Base-by-base conservation (phyloP, 2,329 filamentous ascomycete genomes). In the Rhynchosporium agropyri region DNA sequence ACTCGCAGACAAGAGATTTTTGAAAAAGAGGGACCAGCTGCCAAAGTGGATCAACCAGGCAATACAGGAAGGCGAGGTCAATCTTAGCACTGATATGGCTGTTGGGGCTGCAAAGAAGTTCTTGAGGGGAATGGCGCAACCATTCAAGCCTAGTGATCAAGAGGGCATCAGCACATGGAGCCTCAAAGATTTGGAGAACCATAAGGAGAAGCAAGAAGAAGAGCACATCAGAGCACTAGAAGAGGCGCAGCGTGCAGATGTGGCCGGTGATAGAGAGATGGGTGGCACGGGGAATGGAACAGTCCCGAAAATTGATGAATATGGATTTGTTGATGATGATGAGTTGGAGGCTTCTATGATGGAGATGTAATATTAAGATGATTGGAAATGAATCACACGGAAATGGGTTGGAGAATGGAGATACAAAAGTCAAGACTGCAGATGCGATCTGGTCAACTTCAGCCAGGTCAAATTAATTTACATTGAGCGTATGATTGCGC, bases 21-120 rank as follows among this genome's bases (percentile, higher is more conserved):
- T 92, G 74, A 96, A 95, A 79, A 98, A 98, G 78, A 84, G 92
- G 43, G 82, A 77, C 3, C 96, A 99, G 77, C 81, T 99, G 33
- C 95, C 95, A 10, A 97, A 97, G 75, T 99, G 95, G 95, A 99
- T 99, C 73, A 90, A 89, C 67, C 90, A 96, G 74, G 92, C 90
- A 3, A 83, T 99, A 64, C 81, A 90, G 38, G 92, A 97, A 56
- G 88, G 89, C 28, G 92, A 97, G 69, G 88, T 89, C 10, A 97
- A 97, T 70, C 81, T 99, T 65, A 96, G 91, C 73, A 97, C 95
- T 0, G 95, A 99, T 73, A 97, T 98, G 88, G 92, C 94, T 0
- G 89, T 96, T 20, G 91, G 91, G 61, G 88, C 85, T 53, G 94
- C 95, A 10, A 92, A 96, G 78, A 89, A 89, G 58, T 99, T 99